Conservation (phyloP, 257 asterid species). For the Apocynum venetum region DNA sequence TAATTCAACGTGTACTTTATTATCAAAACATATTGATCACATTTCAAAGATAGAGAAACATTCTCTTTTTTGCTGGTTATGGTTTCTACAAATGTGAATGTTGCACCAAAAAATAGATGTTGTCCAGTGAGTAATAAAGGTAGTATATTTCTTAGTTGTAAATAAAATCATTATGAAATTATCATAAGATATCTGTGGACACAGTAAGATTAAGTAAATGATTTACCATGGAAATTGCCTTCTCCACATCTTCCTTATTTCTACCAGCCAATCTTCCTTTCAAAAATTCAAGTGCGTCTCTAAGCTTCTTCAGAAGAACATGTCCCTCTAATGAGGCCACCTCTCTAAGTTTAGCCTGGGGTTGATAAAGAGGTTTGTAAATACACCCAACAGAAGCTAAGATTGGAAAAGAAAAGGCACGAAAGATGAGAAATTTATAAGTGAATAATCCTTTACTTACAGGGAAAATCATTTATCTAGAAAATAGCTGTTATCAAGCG, state of each 20-base stretch:
- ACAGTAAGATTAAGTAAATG: neutral
- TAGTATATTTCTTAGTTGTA: neutral
- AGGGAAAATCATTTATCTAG: neutral
- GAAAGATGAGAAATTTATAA: neutral
- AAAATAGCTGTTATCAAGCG: neutral
- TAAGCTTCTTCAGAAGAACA: slow-evolving; percentile 93
- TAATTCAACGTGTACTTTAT: neutral
- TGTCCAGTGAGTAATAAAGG: neutral
- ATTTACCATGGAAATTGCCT: slow-evolving; percentile 89
- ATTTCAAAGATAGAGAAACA: too few species aligned
- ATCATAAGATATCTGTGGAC: neutral
- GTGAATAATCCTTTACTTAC: neutral
- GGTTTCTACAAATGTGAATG: neutral
- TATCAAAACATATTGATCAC: neutral
- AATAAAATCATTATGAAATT: neutral
- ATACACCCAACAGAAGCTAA: neutral
- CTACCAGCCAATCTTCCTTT: slow-evolving; percentile 80
- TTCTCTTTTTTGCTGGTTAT: neutral
- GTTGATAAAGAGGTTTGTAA: slow-evolving; percentile 4
- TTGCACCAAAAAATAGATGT: neutral
- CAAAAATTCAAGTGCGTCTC: slow-evolving; percentile 87
- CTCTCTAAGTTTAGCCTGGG: slow-evolving; percentile 90
- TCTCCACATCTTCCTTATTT: slow-evolving; percentile 84
- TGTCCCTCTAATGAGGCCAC: slow-evolving; percentile 92
- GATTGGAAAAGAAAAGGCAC: neutral